Evolutionary conservation across 1,284 basidiomycete species (phyloP), one percentile per base, ranked within the genome.

Genomic region (Pseudozyma hubeiensis): DNA sequence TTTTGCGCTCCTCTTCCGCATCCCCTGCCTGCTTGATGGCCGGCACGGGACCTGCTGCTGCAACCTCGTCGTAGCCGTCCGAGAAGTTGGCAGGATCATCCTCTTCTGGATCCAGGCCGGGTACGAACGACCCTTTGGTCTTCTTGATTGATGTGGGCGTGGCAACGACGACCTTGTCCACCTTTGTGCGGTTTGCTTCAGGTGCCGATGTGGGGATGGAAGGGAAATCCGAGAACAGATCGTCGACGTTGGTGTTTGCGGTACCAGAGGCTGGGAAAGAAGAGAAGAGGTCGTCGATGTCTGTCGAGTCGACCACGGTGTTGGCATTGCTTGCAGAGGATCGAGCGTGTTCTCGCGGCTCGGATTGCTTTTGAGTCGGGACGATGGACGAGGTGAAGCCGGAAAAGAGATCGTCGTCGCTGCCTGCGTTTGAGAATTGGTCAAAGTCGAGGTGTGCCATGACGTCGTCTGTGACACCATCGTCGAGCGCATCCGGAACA

Each of bases 11-110:
- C 17, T 62, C 56, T n/a, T 48, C 59, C 14, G 61, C 60, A 31
- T 71, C 39, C 9, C 37, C 41, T 44, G 55, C 24, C 52, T 35
- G 51, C 44, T 57, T 46, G 41, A 34, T 57, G 44, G 13, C 44
- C 46, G 39, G 35, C 45, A 16, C 16, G 17, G 53, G 17, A 7
- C 47, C 52, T 3, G 45, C 63, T 2, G 64, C 53, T 13, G 45
- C 54, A n/a, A 19, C 62, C 48, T 82, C 80, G 33, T 82, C 73
- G 67, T 82, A 82, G 0, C 80, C 80, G 41, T 82, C 80, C 9
- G 79, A 81, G 57, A 82, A 81, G 56, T 74, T 75, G 35, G 49
- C 63, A 7, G 72, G 57, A 9, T 60, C 75, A 3, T 75, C 72
- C n/a, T 75, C 69, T n/a, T 75, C 64, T 19, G 74, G 70, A 37